phyloP scores from a whole-genome alignment of 495 filamentous ascomycete genomes.

The Penicillium longicatenatum region DNA sequence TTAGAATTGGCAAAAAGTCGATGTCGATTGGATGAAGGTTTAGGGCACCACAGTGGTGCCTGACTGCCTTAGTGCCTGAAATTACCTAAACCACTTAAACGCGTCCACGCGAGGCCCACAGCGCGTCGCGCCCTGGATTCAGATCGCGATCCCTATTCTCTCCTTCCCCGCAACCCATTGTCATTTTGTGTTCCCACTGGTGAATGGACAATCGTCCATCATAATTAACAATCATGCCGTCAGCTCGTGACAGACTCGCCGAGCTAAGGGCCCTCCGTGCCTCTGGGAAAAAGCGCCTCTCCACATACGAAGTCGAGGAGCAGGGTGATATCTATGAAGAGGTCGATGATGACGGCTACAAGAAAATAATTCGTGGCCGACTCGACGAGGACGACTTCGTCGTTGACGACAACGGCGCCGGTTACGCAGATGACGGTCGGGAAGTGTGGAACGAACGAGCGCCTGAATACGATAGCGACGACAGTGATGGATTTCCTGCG shows the following conservation, averaged over 20 bases:
- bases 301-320: constrained; percentile 86
- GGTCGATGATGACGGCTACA: constrained; percentile 96
- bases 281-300: constrained; percentile 85
- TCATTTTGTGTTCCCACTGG: constrained; percentile 10
- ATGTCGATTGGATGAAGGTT: background rate
- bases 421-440: constrained; percentile 94
- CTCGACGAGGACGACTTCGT: constrained; percentile 97
- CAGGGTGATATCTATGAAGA: constrained; percentile 89
- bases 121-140: constrained; percentile 16
- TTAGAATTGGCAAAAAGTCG: background rate
- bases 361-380: constrained; percentile 86
- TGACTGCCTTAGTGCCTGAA: background rate
- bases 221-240: constrained; percentile 34
- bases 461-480: constrained; percentile 58
- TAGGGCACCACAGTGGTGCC: background rate
- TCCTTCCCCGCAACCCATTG: constrained; percentile 25
- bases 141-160: constrained; percentile 18
- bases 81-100: constrained; percentile 16
- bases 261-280: constrained; percentile 84
- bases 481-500: constrained; percentile 66
- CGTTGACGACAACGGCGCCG: constrained; percentile 89
- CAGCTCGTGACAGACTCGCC: constrained; percentile 56
- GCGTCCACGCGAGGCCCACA: constrained; percentile 9
- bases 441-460: constrained; percentile 87
- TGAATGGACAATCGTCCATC: constrained; percentile 23